Evolutionary conservation across 768 basidiomycete species (phyloP).

Genomic region (Exsudoporus frostii): DNA sequence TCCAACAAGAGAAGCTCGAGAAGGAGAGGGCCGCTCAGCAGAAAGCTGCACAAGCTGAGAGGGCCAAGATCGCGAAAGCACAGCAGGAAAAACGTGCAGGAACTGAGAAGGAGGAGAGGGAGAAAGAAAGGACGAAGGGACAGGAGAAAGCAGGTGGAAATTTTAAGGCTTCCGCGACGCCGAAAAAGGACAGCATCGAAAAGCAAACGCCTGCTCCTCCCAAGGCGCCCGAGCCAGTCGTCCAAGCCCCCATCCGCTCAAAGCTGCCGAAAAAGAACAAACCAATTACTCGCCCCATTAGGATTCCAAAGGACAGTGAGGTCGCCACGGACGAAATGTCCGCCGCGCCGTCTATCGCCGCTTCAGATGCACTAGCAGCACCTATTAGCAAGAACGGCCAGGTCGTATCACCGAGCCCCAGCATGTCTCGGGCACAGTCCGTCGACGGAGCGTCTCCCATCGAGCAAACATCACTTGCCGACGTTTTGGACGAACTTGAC

Average conservation of each 20-base stretch:
- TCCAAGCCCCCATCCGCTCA: conserved; percentile 72
- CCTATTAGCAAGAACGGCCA: conserved; percentile 33
- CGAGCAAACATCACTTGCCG: conserved; percentile 52
- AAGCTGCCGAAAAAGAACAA: conserved; percentile 85
- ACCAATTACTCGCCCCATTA: conserved; percentile 56
- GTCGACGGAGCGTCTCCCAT: conserved; percentile 45
- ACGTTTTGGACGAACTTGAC: conserved; percentile 68
- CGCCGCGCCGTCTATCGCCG: conserved; percentile 41
- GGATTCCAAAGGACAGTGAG: conserved; percentile 59
- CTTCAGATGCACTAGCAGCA: conserved; percentile 46
- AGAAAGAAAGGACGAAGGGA: conserved; percentile 30
- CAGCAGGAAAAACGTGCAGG: conserved; percentile 32
- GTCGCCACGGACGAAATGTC: conserved; percentile 39
- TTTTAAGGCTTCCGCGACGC: conserved; percentile 19
- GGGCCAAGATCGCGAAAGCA: conserved; percentile 33
- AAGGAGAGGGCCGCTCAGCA: conserved; percentile 33
- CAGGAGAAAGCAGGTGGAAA: conserved; percentile 23
- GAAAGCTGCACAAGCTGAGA: conserved; percentile 36
- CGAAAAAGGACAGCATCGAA: conserved; percentile 17
- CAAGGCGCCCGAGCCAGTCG: conserved; percentile 34
- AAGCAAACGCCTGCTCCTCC: conserved; percentile 19
- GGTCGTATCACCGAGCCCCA: conserved; percentile 46
- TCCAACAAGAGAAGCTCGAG: conserved; percentile 40
- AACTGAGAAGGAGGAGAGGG: conserved; percentile 29
- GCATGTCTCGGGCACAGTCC: conserved; percentile 60